Base-by-base conservation (phyloP, 2,329 filamentous ascomycete genomes). In the Alternaria ethzedia region DNA sequence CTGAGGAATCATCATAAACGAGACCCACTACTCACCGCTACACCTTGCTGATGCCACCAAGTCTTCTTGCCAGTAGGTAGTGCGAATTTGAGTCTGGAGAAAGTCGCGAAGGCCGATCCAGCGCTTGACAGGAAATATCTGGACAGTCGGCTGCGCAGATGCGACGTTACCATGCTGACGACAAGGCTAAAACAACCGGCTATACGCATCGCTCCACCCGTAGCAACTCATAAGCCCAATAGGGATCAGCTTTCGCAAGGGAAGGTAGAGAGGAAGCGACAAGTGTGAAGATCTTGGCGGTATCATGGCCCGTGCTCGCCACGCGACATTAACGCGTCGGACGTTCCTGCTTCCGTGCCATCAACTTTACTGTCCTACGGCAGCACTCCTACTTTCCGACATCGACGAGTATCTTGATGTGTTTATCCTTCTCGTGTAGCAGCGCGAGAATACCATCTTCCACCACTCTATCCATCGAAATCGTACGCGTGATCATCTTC, bases 401-500 rank as follows among this genome's bases (percentile, higher is more conserved):
- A 17, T 41, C 36, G n/a, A 41, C n/a, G 5, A 41, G 36, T 41
- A 41, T 41, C 36, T 41, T 41, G n/a, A 41, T 17, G n/a, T 41
- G 36, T 41, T 41, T 41, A 10, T 41, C 36, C 36, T 41, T 41
- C 36, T 41, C 36, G 36, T 41, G n/a, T 41, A 41, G n/a, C 36
- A 41, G n/a, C n/a, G 36, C 36, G 36, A 41, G 36, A 10, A 41
- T 41, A 6, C 36, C n/a, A 17, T 41, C 36, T 17, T 41, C 36
- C 8, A 41, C 36, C n/a, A 41, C 36, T 41, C 36, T 41, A 10
- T 17, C n/a, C n/a, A 41, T 41, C 36, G 36, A 41, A 8, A 41
- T 41, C 3, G 36, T 41, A 11, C 36, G 36, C 36, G 36, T 17
- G 36, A 41, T 41, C 36, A 41, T 41, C 36, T 41, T 41, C 36